Percentiles rank a stretch among this genome's conserved stretches.
These are phyloP conservation scores for Pleurotus eryngii DNA, from an alignment of 768 basidiomycete species.

Conservation along the genomic window DNA sequence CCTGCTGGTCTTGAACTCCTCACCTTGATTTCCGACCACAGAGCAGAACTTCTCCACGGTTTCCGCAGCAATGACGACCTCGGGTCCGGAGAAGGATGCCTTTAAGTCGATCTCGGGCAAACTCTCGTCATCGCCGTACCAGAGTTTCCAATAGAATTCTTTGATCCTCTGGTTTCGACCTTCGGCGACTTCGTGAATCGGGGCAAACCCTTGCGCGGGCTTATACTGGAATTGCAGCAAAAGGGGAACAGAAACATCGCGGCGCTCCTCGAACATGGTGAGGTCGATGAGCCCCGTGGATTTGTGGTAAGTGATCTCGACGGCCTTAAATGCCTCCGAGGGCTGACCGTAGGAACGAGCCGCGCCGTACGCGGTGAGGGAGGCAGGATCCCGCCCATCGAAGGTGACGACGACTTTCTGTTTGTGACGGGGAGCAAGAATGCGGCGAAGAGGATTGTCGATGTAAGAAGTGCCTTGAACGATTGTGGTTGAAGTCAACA, in stretches of 20 bases:
- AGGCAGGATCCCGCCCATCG: conserved; percentile 43
- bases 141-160: conserved; percentile 97
- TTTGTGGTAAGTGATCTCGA: conserved; percentile 64
- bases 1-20: conserved; percentile 80
- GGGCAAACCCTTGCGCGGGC: conserved; percentile 84
- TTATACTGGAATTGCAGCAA: conserved; percentile 80
- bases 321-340: conserved; percentile 74
- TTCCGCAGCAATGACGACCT: conserved; percentile 72
- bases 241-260: conserved; percentile 73
- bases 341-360: conserved; percentile 80
- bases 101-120: conserved; percentile 78
- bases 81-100: conserved; percentile 83
- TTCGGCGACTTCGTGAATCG: conserved; percentile 85
- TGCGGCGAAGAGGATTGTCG: conserved; percentile 83
- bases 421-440: conserved; percentile 76
- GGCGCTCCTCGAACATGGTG: conserved; percentile 82
- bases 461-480: conserved; percentile 85
- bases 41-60: conserved; percentile 88
- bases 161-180: conserved; percentile 90
- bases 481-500: conserved; percentile 76
- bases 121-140: conserved; percentile 85
- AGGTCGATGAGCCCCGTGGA: conserved; percentile 59
- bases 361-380: conserved; percentile 69
- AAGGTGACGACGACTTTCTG: conserved; percentile 73
- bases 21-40: conserved; percentile 91